Base-by-base conservation (phyloP, 2,329 filamentous ascomycete species). In the Colletotrichum chrysophilum region DNA sequence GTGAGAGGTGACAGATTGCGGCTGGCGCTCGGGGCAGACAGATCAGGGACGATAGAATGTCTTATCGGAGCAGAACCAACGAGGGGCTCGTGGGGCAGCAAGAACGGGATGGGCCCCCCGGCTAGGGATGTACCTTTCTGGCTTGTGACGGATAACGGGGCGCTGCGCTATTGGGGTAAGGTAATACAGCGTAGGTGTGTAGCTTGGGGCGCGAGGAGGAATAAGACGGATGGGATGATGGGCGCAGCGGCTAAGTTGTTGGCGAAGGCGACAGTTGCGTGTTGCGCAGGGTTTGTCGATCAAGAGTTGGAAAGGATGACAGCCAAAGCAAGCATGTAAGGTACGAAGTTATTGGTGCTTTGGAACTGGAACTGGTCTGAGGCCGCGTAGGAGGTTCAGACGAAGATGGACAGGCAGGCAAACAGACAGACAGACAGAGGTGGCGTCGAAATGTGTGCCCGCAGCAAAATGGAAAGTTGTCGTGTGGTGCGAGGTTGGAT, bases 1-100 rank as follows among this genome's bases (percentile, higher is more conserved):
- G 28, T 60, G 73, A 75, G 70, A 75, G 43, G 73, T 73, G 62
- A 73, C 64, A 73, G 73, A 43, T 73, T 75, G 73, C 64, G 69
- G 56, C 67, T 67, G 62, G 28, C 61, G 64, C 64, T 48, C 26
- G 34, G 48, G 38, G 10, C 18, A 38, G 62, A 52, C 13, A 62
- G 66, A 64, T 21, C 48, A 66, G 66, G 56, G 36, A 64, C 61
- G 71, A 71, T 74, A 56, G 64, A 64, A 26, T 28, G 70, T 68
- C 70, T 73, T 73, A 73, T 75, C 64, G 34, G 70, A 70, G 38
- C 21, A 58, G 30, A 28, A 24, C 32, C 36, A 28, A 21, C 56
- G 73, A 75, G 70, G 64, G 73, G 70, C 32, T 75, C 72, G 72
- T 75, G 68, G 72, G 72, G 66, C 66, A 72, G 48, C 1, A 43